A percentile compares a stretch with the other conserved stretches of the same genome.
phyloP scores from a whole-genome alignment of 176 grass and related monocot species.

The Dactylis glomerata region DNA sequence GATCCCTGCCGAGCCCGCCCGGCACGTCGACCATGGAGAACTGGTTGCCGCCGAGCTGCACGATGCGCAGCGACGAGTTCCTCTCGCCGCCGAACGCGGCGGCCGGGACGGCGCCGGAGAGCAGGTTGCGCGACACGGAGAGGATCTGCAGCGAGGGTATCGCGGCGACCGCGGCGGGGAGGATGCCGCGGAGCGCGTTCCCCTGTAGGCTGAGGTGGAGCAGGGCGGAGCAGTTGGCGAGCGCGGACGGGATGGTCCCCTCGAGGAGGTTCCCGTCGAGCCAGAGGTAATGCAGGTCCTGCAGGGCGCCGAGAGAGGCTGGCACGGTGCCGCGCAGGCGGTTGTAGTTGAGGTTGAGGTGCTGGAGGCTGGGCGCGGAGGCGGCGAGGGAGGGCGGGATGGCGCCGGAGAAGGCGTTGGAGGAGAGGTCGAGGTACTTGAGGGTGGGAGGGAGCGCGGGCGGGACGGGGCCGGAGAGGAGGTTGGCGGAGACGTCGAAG shows the following conservation, averaged over 20 bases:
- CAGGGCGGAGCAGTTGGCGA: slow-evolving; percentile 79
- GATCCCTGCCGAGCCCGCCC: slow-evolving; percentile 22
- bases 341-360: slow-evolving; percentile 85
- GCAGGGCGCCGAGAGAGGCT: slow-evolving; percentile 57
- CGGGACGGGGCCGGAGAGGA: slow-evolving; percentile 65
- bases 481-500: slow-evolving; percentile 71
- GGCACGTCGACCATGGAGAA: slow-evolving; percentile 58
- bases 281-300: slow-evolving; percentile 84
- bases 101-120: slow-evolving; percentile 73
- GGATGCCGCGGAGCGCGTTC: slow-evolving; percentile 77
- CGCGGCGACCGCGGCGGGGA: slow-evolving; percentile 66
- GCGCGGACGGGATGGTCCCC: slow-evolving; percentile 80
- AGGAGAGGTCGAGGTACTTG: slow-evolving; percentile 85
- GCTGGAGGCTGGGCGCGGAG: slow-evolving; percentile 56
- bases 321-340: slow-evolving; percentile 81
- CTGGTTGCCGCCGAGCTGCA: slow-evolving; percentile 72
- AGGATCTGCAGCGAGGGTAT: slow-evolving; percentile 82
- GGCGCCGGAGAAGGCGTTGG: slow-evolving; percentile 69
- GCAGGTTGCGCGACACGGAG: slow-evolving; percentile 65
- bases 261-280: slow-evolving; percentile 88
- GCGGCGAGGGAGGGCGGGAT: slow-evolving; percentile 53
- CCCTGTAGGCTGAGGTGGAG: slow-evolving; percentile 80
- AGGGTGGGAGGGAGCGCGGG: slow-evolving; percentile 41
- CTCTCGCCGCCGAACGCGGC: slow-evolving; percentile 42
- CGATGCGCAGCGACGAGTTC: slow-evolving; percentile 70